These are phyloP conservation scores for Caloboletus firmus DNA, from an alignment of 1,284 basidiomycete genomes.

Conservation along the genomic window DNA sequence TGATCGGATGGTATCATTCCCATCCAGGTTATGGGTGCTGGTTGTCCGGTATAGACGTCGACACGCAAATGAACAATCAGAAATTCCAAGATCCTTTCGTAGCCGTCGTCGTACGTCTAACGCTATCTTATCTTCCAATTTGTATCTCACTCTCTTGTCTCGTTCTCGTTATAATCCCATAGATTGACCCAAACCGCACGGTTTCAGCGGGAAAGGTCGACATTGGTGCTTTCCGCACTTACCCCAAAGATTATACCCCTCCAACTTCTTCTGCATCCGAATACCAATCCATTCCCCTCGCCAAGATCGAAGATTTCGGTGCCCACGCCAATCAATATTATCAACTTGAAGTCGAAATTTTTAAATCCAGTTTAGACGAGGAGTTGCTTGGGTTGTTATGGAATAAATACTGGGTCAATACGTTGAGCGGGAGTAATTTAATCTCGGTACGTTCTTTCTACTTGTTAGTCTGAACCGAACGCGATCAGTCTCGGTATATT, in stretches of 20 bases:
- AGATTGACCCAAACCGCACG: slow-evolving; percentile 98
- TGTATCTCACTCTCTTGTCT: neutral
- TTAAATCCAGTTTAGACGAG: slow-evolving; percentile 87
- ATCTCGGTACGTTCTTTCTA: slow-evolving; percentile 67
- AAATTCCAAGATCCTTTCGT: slow-evolving; percentile 95
- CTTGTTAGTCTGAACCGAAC: neutral
- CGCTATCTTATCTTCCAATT: neutral
- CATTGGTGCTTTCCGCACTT: slow-evolving; percentile 97
- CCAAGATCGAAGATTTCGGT: slow-evolving; percentile 96
- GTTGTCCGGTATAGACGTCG: slow-evolving; percentile 95
- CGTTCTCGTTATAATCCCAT: neutral
- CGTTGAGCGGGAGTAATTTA: slow-evolving; percentile 86
- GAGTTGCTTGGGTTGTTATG: slow-evolving; percentile 87
- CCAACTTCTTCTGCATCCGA: slow-evolving; percentile 68
- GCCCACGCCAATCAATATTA: slow-evolving; percentile 99
- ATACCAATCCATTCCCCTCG: slow-evolving; percentile 92
- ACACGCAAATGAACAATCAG: slow-evolving; percentile 94
- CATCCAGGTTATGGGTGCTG: slow-evolving; percentile 98
- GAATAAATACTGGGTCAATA: slow-evolving; percentile 99
- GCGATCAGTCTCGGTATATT: neutral
- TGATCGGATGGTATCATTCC: slow-evolving; percentile 99
- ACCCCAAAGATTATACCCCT: slow-evolving; percentile 89
- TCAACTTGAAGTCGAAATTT: slow-evolving; percentile 90
- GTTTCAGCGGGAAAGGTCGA: slow-evolving; percentile 98
- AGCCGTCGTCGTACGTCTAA: slow-evolving; percentile 81